Evolutionary conservation across 768 basidiomycete genomes (phyloP).

Genomic region (Suillus clintonianus): DNA sequence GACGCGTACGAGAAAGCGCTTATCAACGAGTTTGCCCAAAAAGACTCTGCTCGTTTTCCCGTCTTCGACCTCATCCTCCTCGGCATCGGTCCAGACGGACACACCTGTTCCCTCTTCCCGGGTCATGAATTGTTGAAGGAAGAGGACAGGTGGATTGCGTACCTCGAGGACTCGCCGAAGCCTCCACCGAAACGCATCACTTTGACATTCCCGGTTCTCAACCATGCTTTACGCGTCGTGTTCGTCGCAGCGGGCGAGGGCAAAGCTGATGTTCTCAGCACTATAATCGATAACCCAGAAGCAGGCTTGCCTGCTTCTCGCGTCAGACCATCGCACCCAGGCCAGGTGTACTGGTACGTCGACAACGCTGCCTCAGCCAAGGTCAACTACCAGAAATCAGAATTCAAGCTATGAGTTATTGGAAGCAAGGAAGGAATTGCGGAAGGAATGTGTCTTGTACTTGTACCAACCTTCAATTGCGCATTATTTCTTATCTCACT

Average conservation of each 20-base stretch:
- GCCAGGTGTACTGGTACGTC: constrained; percentile 93
- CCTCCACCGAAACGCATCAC: constrained; percentile 90
- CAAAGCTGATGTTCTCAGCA: constrained; percentile 75
- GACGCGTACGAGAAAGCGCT: constrained; percentile 84
- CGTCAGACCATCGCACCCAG: constrained; percentile 76
- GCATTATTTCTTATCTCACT: constrained; percentile 16
- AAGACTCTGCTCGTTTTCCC: constrained; percentile 94
- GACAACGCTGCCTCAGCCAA: constrained; percentile 80
- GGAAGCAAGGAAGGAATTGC: constrained; percentile 2
- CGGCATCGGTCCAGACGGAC: constrained; percentile 97
- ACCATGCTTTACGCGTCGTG: constrained; percentile 83
- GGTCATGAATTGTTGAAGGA: constrained; percentile 85
- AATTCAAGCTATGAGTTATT: constrained; percentile 52
- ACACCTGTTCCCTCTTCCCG: constrained; percentile 97
- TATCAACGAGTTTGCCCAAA: constrained; percentile 88
- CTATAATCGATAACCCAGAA: constrained; percentile 81
- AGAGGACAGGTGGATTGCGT: constrained; percentile 92
- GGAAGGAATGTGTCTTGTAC: constrained; percentile 22
- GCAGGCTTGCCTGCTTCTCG: constrained; percentile 78
- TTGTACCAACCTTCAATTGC: constrained; percentile 17
- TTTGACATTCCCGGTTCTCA: constrained; percentile 88
- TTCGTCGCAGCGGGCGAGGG: constrained; percentile 86
- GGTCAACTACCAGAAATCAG: constrained; percentile 55
- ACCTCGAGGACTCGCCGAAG: constrained; percentile 91
- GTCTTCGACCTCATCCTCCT: constrained; percentile 96